A percentile compares a stretch with the other conserved stretches of the same genome.
Conservation (phyloP, 441 rosid genomes). For the Biscutella laevigata region DNA sequence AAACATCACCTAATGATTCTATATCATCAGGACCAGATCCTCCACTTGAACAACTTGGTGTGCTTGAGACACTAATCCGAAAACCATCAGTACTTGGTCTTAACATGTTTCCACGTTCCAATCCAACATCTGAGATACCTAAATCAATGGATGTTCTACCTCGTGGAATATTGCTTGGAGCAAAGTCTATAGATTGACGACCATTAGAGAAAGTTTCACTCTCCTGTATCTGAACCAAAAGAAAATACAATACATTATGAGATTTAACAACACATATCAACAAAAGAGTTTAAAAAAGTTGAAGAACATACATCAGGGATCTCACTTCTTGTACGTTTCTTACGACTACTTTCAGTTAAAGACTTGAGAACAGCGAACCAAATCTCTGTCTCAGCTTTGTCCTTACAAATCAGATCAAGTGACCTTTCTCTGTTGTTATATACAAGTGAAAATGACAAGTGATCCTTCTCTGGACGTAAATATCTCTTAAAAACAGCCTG, state of each 20-base stretch:
- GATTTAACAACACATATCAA: not conserved
- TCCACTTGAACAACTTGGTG: constrained; percentile 86
- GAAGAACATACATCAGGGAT: constrained; percentile 50
- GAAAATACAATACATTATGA: not conserved
- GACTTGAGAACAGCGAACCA: constrained; percentile 77
- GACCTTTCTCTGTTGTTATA: constrained; percentile 81
- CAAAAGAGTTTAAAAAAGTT: no score
- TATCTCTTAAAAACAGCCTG: constrained; percentile 87
- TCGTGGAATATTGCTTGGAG: constrained; percentile 32
- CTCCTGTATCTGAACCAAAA: constrained; percentile 54
- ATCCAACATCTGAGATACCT: constrained; percentile 61
- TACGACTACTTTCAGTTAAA: constrained; percentile 38
- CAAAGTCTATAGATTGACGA: constrained; percentile 44
- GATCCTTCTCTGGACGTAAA: constrained; percentile 85
- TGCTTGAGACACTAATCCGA: constrained; percentile 85
- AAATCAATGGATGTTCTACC: constrained; percentile 54
- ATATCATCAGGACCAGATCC: constrained; percentile 96
- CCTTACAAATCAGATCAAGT: constrained; percentile 94
- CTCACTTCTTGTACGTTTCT: constrained; percentile 54
- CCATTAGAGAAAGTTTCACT: constrained; percentile 36
- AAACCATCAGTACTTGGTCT: constrained; percentile 80
- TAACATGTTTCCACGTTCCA: constrained; percentile 79
- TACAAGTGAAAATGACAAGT: constrained; percentile 80
- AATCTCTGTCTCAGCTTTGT: constrained; percentile 74
- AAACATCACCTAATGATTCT: constrained; percentile 88